Percentiles rank a stretch among this genome's conserved stretches.
Conservation (phyloP, 805 yeast species). For the Candida ipomoeae region DNA sequence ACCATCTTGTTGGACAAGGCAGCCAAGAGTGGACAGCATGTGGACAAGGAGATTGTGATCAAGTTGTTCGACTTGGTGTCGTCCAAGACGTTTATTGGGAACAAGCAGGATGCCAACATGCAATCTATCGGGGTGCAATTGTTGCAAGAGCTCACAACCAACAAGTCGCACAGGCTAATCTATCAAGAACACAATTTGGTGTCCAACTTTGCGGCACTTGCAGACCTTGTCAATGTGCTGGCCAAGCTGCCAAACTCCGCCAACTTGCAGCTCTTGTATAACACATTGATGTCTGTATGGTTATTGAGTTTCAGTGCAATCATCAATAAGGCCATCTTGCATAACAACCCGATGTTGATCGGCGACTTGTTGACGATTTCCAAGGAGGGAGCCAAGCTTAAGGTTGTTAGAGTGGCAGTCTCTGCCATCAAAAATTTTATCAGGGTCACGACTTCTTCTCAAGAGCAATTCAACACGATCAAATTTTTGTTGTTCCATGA, state of each 20-base stretch:
- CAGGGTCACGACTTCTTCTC: slow-evolving; percentile 24
- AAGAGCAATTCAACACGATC: slow-evolving; percentile 45
- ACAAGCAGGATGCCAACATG: slow-evolving; percentile 38
- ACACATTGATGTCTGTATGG: slow-evolving; percentile 78
- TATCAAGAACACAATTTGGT: slow-evolving; percentile 40
- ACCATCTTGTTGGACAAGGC: slow-evolving; percentile 41
- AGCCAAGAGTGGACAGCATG: slow-evolving; percentile 18
- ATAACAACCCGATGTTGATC: slow-evolving; percentile 51
- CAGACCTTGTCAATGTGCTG: slow-evolving; percentile 26
- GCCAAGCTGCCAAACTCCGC: slow-evolving; percentile 35
- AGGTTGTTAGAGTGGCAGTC: slow-evolving; percentile 79
- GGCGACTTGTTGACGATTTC: slow-evolving; percentile 54
- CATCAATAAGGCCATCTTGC: slow-evolving; percentile 45
- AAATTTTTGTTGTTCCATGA: slow-evolving; percentile 72
- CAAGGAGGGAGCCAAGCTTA: slow-evolving; percentile 85
- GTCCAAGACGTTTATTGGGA: slow-evolving; percentile 26
- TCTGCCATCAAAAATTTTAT: slow-evolving; percentile 66
- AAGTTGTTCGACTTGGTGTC: slow-evolving; percentile 37
- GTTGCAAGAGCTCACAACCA: slow-evolving; percentile 55
- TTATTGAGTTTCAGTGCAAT: slow-evolving; percentile 67
- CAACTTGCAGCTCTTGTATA: slow-evolving; percentile 80
- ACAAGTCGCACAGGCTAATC: slow-evolving; percentile 48
- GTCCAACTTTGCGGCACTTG: slow-evolving; percentile 31
- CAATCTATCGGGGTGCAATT: slow-evolving; percentile 62
- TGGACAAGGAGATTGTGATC: slow-evolving; percentile 37